A percentile compares a stretch with the other conserved stretches of the same genome.
Evolutionary conservation across 164 flowering plant genomes (phyloP).

Genomic region (Akebia trifoliata): DNA sequence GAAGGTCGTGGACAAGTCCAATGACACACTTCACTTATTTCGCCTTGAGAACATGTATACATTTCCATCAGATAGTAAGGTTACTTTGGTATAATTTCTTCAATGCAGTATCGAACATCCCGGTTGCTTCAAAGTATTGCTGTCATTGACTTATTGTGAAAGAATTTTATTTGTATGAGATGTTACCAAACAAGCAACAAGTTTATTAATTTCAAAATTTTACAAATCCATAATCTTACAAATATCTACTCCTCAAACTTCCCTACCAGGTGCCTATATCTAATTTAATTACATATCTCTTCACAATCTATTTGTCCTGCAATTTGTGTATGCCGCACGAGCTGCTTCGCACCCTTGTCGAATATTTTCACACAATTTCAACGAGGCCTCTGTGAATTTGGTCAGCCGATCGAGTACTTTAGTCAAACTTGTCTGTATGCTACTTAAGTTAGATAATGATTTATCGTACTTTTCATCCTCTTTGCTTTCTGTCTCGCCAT

Average conservation of each 20-base stretch:
- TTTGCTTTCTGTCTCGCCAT: conserved; percentile 31
- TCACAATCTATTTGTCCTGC: conserved; percentile 31
- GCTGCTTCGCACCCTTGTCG: conserved; percentile 63
- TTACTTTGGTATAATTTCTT: not conserved
- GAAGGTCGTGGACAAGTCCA: conserved; percentile 45
- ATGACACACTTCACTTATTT: not conserved
- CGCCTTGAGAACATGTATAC: not conserved
- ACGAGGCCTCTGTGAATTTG: conserved; percentile 80
- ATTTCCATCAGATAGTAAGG: not conserved
- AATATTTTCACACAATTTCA: conserved; percentile 78
- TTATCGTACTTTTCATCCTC: conserved; percentile 28
- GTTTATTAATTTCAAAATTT: no score
- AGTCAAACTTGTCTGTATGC: conserved; percentile 59
- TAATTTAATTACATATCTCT: conserved; percentile 16
- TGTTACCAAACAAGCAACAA: no score
- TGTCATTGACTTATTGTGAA: no score
- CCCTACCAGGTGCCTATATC: no score
- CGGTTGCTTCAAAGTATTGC: conserved; percentile 86
- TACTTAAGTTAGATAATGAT: conserved; percentile 37
- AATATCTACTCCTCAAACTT: no score
- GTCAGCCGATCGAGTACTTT: conserved; percentile 63
- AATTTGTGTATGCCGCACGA: conserved; percentile 50
- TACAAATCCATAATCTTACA: no score
- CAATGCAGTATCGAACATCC: conserved; percentile 85
- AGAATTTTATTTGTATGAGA: no score